Evolutionary conservation across 2,329 filamentous ascomycete species (phyloP).

Genomic region (Stromatinia cepivora): DNA sequence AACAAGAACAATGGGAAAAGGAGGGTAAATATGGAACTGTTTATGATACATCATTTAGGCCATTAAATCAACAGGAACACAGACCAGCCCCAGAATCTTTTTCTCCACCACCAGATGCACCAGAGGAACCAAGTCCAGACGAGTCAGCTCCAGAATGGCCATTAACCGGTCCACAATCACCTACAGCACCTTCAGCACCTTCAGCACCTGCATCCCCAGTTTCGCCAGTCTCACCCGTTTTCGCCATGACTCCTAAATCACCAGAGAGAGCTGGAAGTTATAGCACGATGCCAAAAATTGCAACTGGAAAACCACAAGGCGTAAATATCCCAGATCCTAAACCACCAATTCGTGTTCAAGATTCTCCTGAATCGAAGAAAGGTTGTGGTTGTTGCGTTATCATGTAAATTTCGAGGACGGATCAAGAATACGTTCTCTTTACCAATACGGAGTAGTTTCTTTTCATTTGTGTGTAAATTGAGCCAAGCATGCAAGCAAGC

Average conservation of each 20-base stretch:
- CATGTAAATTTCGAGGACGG: constrained; percentile 43
- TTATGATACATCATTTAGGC: constrained; percentile 85
- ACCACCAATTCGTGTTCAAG: constrained; percentile 52
- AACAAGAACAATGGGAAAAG: constrained; percentile 93
- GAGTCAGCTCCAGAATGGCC: constrained; percentile 57
- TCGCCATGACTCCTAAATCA: constrained; percentile 45
- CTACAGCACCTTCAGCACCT: not conserved
- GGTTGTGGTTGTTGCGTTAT: constrained; percentile 53
- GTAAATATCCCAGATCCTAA: constrained; percentile 37
- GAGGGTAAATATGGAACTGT: constrained; percentile 82
- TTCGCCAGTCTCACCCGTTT: not conserved
- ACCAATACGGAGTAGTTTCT: constrained; percentile 3
- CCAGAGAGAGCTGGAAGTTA: constrained; percentile 47
- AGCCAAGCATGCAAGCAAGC: constrained; percentile 8
- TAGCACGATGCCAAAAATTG: constrained; percentile 47
- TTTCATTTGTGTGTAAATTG: constrained; percentile 19
- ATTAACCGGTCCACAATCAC: constrained; percentile 44
- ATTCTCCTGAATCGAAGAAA: constrained; percentile 52
- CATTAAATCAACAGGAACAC: constrained; percentile 67
- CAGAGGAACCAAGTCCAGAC: constrained; percentile 29
- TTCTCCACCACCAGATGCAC: constrained; percentile 40
- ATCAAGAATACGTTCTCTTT: constrained; percentile 10
- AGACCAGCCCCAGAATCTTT: constrained; percentile 72
- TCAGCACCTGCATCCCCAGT: not conserved
- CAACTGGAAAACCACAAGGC: constrained; percentile 44